A percentile compares a stretch with the other conserved stretches of the same genome.
These are phyloP conservation scores for Geranium brycei DNA, from an alignment of 345 rosid genomes.

Conservation along the genomic window DNA sequence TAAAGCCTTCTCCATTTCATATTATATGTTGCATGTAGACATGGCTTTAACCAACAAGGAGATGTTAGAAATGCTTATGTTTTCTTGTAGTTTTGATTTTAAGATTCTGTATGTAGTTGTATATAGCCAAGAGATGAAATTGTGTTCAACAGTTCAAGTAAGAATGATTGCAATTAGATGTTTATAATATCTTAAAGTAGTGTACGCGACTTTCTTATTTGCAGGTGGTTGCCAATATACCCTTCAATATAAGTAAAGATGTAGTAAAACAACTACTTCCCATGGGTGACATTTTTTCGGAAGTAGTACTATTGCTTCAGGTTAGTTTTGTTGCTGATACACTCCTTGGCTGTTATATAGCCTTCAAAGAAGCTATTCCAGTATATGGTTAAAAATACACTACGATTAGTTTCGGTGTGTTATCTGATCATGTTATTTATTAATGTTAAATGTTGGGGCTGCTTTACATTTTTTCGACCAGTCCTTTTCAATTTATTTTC, in stretches of 20 bases:
- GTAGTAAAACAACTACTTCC: slow-evolving; percentile 78
- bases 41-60: neutral
- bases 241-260: slow-evolving; percentile 82
- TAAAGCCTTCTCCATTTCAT: neutral
- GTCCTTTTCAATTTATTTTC: neutral
- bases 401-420: neutral
- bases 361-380: neutral
- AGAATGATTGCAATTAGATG: neutral
- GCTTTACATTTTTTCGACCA: neutral
- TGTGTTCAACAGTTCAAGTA: neutral
- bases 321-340: slow-evolving; percentile 16
- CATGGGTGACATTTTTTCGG: slow-evolving; percentile 81
- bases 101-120: neutral
- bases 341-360: neutral
- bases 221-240: slow-evolving; percentile 83
- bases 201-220: slow-evolving; percentile 4
- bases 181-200: neutral
- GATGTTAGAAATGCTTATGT: neutral
- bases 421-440: too few relatives aligned
- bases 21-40: neutral
- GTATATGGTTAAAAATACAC: neutral
- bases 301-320: slow-evolving; percentile 85
- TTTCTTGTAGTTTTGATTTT: neutral
- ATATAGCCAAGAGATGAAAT: neutral
- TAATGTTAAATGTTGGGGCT: neutral